Evolutionary conservation across 176 grass and related monocot species (phyloP).

Genomic region (Aegilops tauschii): DNA sequence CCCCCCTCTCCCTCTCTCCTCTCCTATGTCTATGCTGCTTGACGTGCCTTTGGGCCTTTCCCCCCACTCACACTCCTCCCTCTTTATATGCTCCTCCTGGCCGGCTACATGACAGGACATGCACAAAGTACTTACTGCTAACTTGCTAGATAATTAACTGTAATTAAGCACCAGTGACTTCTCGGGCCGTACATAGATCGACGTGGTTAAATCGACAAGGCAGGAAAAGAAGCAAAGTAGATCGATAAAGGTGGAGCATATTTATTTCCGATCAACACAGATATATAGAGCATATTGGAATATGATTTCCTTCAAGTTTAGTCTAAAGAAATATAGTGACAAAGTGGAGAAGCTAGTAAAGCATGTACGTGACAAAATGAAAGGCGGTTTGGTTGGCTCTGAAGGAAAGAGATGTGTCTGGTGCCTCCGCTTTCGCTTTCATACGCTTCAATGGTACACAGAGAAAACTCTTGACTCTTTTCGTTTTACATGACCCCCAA

Average conservation of each 20-base stretch:
- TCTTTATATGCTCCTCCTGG: background rate
- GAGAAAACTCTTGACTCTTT: background rate
- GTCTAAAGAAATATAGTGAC: background rate
- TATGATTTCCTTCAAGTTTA: background rate
- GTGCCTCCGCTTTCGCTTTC: background rate
- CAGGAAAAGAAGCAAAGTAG: conserved; percentile 7
- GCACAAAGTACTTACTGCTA: background rate
- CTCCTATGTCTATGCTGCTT: background rate
- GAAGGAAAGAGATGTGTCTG: background rate
- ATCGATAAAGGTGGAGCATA: background rate
- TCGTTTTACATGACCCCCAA: background rate
- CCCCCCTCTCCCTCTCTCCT: background rate
- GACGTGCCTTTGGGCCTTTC: background rate
- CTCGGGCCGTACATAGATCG: background rate
- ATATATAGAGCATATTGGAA: background rate
- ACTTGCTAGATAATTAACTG: background rate
- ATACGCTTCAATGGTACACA: background rate
- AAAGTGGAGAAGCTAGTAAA: background rate
- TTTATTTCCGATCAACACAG: no score
- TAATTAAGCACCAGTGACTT: background rate
- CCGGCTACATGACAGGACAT: background rate
- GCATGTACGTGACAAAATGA: background rate
- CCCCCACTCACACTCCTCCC: background rate
- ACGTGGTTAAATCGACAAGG: background rate
- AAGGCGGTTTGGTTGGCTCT: background rate